Evolutionary conservation across 1,284 basidiomycete species (phyloP), one percentile per base, ranked within the genome.

Genomic region (Caloboletus firmus): DNA sequence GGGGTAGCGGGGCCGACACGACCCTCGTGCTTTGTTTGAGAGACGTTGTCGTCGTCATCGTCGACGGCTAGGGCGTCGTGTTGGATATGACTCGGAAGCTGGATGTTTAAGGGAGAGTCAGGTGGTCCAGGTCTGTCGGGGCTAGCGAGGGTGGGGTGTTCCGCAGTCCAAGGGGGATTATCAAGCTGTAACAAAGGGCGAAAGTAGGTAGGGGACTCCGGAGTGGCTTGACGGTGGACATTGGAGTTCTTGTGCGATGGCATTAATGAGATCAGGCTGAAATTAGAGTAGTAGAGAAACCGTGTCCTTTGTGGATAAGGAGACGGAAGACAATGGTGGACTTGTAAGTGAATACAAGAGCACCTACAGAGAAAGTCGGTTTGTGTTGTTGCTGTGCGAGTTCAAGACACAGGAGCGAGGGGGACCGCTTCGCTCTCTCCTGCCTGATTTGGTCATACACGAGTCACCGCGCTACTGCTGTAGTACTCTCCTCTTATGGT

Each of bases 331-430:
- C 18, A 42, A 41, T 39, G 54, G 61, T 48, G 67, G 24, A 58
- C 67, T 69, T 69, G 67, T 71, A 69, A 69, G 54, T 55, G 51
- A 69, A 69, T 69, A 49, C 70, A 69, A 69, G 69, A 59, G 35
- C 67, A 63, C 62, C 60, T 20, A 28, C 4, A 32, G 31, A 37
- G 22, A 44, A 39, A 4, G 59, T 48, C 41, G 45, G 49, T 50
- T 22, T 30, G 28, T 12, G 62, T 63, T 3, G 64, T 59, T 67
- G 65, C 63, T 67, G 65, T 66, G 43, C 24, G 43, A 24, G 51
- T 52, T 51, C 12, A 40, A 52, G 55, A 54, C 46, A 61, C 61
- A 68, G 65, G 58, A 68, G 66, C 34, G 45, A 54, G 26, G 51
- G 48, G 36, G 46, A 53, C 44, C 35, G 20, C 39, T 51, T 30